These are phyloP conservation scores for Endocalyx cinctus DNA, from an alignment of 2,329 filamentous ascomycete genomes.

Conservation along the genomic window DNA sequence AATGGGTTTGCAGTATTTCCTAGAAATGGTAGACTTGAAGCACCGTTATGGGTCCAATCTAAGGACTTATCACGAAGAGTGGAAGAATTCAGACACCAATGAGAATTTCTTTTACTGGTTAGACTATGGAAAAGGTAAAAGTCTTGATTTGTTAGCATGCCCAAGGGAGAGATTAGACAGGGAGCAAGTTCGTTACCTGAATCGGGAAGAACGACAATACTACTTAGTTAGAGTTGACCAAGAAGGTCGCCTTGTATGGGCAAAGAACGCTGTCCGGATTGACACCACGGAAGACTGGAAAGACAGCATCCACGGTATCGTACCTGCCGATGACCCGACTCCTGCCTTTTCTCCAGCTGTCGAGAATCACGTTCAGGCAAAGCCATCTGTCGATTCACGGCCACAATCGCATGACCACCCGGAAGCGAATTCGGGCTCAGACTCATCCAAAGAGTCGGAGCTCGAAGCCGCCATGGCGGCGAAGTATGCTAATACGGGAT, in stretches of 20 bases:
- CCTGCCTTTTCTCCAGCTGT: constrained; percentile 44
- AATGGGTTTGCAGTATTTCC: constrained; percentile 83
- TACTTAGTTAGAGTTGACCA: constrained; percentile 75
- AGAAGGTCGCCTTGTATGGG: constrained; percentile 77
- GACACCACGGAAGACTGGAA: constrained; percentile 71
- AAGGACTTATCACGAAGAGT: constrained; percentile 75
- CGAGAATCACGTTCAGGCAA: constrained; percentile 18
- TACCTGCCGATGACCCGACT: constrained; percentile 55
- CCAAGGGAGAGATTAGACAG: constrained; percentile 70
- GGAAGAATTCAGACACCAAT: constrained; percentile 70
- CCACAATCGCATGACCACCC: constrained; percentile 16
- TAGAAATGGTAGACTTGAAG: constrained; percentile 80
- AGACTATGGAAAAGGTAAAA: constrained; percentile 71
- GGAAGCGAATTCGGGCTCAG: constrained; percentile 16
- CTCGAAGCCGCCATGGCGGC: constrained; percentile 57
- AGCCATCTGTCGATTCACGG: constrained; percentile 19
- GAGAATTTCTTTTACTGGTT: constrained; percentile 96
- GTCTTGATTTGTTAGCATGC: constrained; percentile 65
- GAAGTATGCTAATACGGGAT: constrained; percentile 60
- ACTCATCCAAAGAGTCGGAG: constrained; percentile 38
- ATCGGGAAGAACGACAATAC: constrained; percentile 72
- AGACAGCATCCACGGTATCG: constrained; percentile 74
- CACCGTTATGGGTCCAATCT: constrained; percentile 85
- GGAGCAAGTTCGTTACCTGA: constrained; percentile 80
- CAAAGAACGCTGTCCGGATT: constrained; percentile 73